Base-by-base conservation (phyloP, 2,329 filamentous ascomycete species). In the Emergomyces pasteurianus region DNA sequence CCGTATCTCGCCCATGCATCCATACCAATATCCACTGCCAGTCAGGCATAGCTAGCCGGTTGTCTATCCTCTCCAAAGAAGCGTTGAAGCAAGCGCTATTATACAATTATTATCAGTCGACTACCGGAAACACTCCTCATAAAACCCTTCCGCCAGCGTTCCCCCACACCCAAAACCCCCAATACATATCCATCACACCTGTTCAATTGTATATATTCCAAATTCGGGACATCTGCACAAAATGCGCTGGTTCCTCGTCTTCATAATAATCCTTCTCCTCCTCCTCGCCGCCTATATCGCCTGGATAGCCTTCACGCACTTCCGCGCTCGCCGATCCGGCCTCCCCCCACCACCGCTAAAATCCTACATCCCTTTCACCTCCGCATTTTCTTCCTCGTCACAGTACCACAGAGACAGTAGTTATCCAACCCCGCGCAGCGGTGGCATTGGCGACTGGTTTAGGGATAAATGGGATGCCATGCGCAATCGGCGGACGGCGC, bases 361-460 rank as follows among this genome's bases (percentile, higher is more conserved):
- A 62, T 86, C 85, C 59, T 88, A 87, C 74, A 84, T 91, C 69
- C 89, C 89, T 58, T 92, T 92, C 50, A 34, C 49, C 14, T 31
- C 46, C 21, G 40, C 80, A 75, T 77, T 64, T 65, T 73, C 77
- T 60, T 75, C 79, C 18, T 71, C 73, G 40, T 70, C 69, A 1
- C 64, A 26, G 6, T 28, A 78, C 3, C 81, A 80, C 70, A 78
- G 77, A 34, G 64, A 69, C 56, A 65, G 62, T 26, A 67, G 62
- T n/a, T 66, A 68, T 23, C 83, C 68, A 67, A 81, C 73, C 71
- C 86, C 66, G 74, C 85, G 64, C 69, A 72, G 83, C 8, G 80
- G 83, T 65, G 87, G 89, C 66, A 74, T 91, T 62, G 72, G 83
- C 63, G 87, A 86, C 71, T 94, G 89, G 88, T 71, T 94, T 74